These are phyloP conservation scores for Hyaloscypha hepaticicola DNA, from an alignment of 495 filamentous ascomycete species.

Conservation along the genomic window DNA sequence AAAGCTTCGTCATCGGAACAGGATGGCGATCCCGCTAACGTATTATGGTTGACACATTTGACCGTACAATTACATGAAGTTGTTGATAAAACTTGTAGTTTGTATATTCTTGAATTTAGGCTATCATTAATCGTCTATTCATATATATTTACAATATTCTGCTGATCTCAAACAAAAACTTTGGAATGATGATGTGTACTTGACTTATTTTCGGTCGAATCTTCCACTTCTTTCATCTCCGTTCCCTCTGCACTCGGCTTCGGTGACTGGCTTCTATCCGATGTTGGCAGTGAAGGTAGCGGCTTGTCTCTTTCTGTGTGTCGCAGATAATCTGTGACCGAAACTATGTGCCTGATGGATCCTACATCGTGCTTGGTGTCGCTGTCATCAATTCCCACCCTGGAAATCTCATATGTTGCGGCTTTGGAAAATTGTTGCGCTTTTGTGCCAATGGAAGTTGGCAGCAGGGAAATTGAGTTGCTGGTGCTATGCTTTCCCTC, in stretches of 20 bases:
- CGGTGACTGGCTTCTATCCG: background rate
- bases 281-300: background rate
- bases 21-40: no score
- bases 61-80: no score
- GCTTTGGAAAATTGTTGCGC: background rate
- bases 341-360: slow-evolving; percentile 2
- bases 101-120: no score
- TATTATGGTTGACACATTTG: no score
- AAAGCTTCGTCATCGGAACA: no score
- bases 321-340: background rate
- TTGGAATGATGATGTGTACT: background rate
- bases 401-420: background rate
- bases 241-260: background rate
- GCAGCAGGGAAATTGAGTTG: background rate
- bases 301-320: background rate
- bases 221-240: background rate
- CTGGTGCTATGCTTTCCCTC: background rate
- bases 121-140: no score
- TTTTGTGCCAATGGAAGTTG: background rate
- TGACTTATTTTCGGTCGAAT: background rate
- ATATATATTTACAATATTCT: background rate
- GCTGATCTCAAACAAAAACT: background rate
- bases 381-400: background rate
- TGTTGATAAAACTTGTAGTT: no score
- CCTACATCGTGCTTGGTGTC: background rate